Evolutionary conservation across 2,329 filamentous ascomycete genomes (phyloP), one percentile per base, ranked within the genome.

Genomic region (Botrytis deweyae): DNA sequence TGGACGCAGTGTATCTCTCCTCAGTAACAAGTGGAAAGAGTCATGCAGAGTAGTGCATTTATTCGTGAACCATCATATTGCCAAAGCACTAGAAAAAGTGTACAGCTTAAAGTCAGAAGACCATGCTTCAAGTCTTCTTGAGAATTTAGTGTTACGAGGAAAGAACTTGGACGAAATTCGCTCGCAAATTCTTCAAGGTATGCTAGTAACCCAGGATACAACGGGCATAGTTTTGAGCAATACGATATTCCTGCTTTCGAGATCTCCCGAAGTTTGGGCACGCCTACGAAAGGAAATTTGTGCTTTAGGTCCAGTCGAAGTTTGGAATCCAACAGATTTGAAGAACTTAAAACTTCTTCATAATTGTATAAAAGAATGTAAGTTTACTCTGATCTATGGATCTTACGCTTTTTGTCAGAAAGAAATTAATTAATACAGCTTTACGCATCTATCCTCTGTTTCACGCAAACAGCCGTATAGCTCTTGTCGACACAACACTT

Each of bases 371-470:
- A 69, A 52, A 29, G 65, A 73, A 20, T 59, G 71, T 73, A 44
- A 44, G 71, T 12, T 38, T 12, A 4, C 14, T 63, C 0, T 6
- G 14, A 33, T 36, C 10, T 36, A 9, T n/a, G n/a, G 0, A 1
- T n/a, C 3, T 58, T 0, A 12, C 25, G 36, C 2, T 1, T 33
- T 12, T 22, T 16, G 18, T 40, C 3, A n/a, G 10, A n/a, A 20
- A 22, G 3, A 0, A 9, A 14, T n/a, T 55, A 20, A 40, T 5
- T 4, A 16, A 4, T 5, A 22, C 22, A 78, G 74, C 72, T 52
- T 73, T 79, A 40, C 76, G 77, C n/a, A 52, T 79, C 7, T 70
- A 79, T 76, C 75, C 76, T 75, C 40, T 80, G 74, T 36, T 82
- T 77, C 44, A 18, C 4, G 20, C 25, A 29, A 61, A 61, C 22